Conservation (phyloP, 495 filamentous ascomycete genomes). For the Penicillium cinerascens region DNA sequence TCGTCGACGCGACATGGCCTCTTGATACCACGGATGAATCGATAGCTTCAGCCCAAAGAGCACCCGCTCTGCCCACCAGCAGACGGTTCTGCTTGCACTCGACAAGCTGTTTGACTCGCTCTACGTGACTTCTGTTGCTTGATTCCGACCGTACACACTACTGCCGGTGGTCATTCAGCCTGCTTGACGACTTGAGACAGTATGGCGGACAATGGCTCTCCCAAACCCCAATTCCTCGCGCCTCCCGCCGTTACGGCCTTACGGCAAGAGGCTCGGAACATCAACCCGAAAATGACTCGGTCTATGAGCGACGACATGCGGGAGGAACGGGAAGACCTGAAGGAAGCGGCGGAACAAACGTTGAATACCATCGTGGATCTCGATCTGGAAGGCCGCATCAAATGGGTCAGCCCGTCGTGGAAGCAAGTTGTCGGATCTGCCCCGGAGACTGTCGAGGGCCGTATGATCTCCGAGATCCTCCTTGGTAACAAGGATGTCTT, state of each 20-base stretch:
- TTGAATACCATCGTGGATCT: constrained; percentile 94
- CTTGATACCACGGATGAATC: constrained; percentile 46
- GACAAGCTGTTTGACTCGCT: constrained; percentile 3
- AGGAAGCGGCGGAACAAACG: constrained; percentile 92
- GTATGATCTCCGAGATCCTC: constrained; percentile 74
- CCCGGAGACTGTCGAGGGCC: constrained; percentile 69
- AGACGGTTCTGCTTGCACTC: constrained; percentile 43
- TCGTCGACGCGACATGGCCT: constrained; percentile 35
- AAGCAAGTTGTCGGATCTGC: constrained; percentile 82
- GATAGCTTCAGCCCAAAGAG: constrained; percentile 40
- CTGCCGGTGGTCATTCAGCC: background rate
- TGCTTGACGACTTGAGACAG: constrained; percentile 21
- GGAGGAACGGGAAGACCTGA: constrained; percentile 84
- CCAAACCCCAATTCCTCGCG: constrained; percentile 43
- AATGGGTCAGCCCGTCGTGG: constrained; percentile 98
- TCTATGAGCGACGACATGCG: constrained; percentile 64
- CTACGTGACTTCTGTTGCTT: constrained; percentile 2
- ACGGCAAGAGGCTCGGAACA: constrained; percentile 48
- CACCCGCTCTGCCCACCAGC: constrained; percentile 47
- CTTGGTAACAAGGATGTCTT: constrained; percentile 76
- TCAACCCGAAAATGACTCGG: constrained; percentile 52
- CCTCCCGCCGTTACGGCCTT: constrained; percentile 53
- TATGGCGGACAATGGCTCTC: constrained; percentile 45
- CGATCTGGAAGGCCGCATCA: constrained; percentile 78
- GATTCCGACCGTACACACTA: background rate